Base-by-base conservation (phyloP, 1,284 basidiomycete species). In the Ceratobasidium sp. region DNA sequence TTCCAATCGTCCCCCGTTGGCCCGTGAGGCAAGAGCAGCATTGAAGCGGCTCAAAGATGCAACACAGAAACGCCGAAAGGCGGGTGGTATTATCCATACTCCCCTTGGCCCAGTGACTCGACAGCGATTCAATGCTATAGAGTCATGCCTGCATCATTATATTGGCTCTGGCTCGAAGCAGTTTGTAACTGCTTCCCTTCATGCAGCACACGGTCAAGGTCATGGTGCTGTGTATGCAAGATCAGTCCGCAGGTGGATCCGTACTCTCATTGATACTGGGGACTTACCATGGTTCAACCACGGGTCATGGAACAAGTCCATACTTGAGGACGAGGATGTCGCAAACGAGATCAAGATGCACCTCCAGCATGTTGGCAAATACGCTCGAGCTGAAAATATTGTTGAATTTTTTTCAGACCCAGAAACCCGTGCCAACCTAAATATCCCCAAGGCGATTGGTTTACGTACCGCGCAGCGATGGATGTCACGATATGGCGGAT, bases 391-490 rank as follows among this genome's bases (percentile, higher is more conserved):
- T 1, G 29, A 62, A 20, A 45, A 62, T 17, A 62, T 62, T 20
- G 45, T 62, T 17, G 20, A 71, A 5, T 71, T 62, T 22, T 47
- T 71, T 12, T 12, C 13, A n/a, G 13, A 49, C 6, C 50, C 56
- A 0, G 67, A 69, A 5, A 38, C 67, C 1, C 27, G 25, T 6
- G 50, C 0, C 17, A 31, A 43, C n/a, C 32, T 71, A 0, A 29
- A 47, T 3, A 3, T 71, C 4, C 29, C n/a, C 17, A 15, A 54
- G 10, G 20, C 38, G 31, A 45, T 65, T 5, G 62, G 52, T 22
- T 20, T 62, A 8, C 35, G 45, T 29, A 72, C 70, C 29, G 65
- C 70, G 10, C 34, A 64, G 47, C 31, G 53, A 13, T 72, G 67
- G 64, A 34, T 67, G 67, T 29, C 22, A 34, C 12, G 22, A 27